Evolutionary conservation across 805 yeast species (phyloP).

Genomic region (Candida bentonensis): DNA sequence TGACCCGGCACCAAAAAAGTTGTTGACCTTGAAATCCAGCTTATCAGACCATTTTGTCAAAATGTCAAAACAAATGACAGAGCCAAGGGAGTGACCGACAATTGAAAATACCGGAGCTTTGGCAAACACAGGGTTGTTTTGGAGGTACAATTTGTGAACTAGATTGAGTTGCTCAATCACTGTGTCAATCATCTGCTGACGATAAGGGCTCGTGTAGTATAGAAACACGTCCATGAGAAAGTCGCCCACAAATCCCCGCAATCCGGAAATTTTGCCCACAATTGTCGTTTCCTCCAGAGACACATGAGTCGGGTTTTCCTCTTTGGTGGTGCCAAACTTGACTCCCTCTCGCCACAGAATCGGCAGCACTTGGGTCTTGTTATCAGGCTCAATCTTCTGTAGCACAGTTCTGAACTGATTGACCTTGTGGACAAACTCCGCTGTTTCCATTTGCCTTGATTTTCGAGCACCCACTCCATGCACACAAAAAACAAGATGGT

Average conservation of each 20-base stretch:
- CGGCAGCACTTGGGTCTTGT: slow-evolving; percentile 59
- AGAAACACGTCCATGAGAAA: slow-evolving; percentile 75
- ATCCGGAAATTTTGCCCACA: background rate
- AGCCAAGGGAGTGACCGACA: slow-evolving; percentile 86
- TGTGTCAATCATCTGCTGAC: slow-evolving; percentile 45
- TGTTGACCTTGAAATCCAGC: slow-evolving; percentile 58
- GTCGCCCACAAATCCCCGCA: slow-evolving; percentile 18
- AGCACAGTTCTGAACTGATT: slow-evolving; percentile 33
- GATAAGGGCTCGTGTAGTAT: slow-evolving; percentile 62
- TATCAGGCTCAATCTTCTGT: background rate
- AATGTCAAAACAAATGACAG: slow-evolving; percentile 70
- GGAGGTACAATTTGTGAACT: slow-evolving; percentile 41
- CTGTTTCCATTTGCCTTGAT: slow-evolving; percentile 62
- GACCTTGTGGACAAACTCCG: slow-evolving; percentile 77
- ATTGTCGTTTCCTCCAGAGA: background rate
- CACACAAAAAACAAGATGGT: slow-evolving; percentile 64
- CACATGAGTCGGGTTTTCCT: background rate
- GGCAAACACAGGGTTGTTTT: slow-evolving; percentile 49
- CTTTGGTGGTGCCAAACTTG: background rate
- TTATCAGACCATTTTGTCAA: slow-evolving; percentile 27
- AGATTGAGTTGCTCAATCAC: slow-evolving; percentile 54
- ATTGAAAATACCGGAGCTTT: slow-evolving; percentile 60
- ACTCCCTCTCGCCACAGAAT: slow-evolving; percentile 74
- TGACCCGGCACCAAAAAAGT: slow-evolving; percentile 72
- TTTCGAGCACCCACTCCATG: slow-evolving; percentile 92